Base-by-base conservation (phyloP, 2,329 filamentous ascomycete genomes). In the Geosmithia flava region DNA sequence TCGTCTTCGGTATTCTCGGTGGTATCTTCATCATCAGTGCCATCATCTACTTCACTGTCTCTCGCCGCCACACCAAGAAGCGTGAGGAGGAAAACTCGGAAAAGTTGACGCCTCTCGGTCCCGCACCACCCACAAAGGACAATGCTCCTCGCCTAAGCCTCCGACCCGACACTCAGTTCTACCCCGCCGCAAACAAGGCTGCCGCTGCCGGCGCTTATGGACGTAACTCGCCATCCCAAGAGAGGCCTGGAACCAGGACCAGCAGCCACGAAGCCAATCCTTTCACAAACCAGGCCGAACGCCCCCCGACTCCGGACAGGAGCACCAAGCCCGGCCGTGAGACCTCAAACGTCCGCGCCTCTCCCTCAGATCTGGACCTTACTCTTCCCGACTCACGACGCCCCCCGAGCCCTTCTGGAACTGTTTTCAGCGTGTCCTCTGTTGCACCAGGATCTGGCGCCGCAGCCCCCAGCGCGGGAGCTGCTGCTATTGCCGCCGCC, bases 101-200 rank as follows among this genome's bases (percentile, higher is more conserved):
- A 64, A 90, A 89, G 67, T 67, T 48, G 61, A 69, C 49, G 64
- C 67, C 3, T 60, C 49, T 52, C 16, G 51, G 53, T 27, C 52
- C 47, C 19, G 49, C 52, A 33, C 44, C 53, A 63, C 47, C 30
- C 17, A 47, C 39, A 23, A 48, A 44, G n/a, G 47, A 48, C 27
- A 53, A 70, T 72, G 82, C 89, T 43, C 88, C 89, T n/a, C 83
- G 83, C 52, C 75, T 96, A 52, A 94, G 87, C 59, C 74, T 95
- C 48, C 83, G 88, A 46, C 89, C 89, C 2, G 78, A 93, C 45
- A 91, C 87, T 41, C 81, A 93, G 58, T 90, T 95, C 66, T 74
- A 87, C 40, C 85, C 87, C 5, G 81, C 78, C 58, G 57, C 68
- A 7, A 74, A 77, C 48, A 71, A 73, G 59, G 68, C 71, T 46